Conservation (phyloP, 176 grass and related monocot genomes). For the Triticum turgidum region DNA sequence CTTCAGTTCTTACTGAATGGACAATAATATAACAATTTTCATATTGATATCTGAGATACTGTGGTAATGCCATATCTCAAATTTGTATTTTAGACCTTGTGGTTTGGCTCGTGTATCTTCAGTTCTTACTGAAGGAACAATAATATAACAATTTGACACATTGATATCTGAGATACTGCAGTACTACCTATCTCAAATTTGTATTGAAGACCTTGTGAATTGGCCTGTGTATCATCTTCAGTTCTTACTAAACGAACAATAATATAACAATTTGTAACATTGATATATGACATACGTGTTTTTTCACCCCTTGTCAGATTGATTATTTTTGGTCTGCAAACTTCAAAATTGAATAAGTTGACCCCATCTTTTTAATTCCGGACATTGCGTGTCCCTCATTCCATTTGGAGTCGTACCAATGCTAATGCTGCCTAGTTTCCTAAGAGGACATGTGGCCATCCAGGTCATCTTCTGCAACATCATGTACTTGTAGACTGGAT, state of each 20-base stretch:
- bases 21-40: slow-evolving; percentile 1
- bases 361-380: neutral
- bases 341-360: neutral
- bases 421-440: too few species aligned
- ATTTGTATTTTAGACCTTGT: too few species aligned
- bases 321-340: neutral
- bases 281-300: neutral
- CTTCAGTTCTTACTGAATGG: neutral
- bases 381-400: neutral
- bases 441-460: too few species aligned
- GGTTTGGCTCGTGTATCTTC: too few species aligned
- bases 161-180: too few species aligned
- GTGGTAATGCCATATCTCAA: too few species aligned
- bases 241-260: neutral
- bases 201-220: slow-evolving; percentile 9
- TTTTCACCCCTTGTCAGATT: neutral
- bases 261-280: neutral
- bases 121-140: too few species aligned
- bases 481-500: too few species aligned
- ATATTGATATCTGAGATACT: neutral
- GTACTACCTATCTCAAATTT: neutral
- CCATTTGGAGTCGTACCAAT: too few species aligned
- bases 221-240: slow-evolving; percentile 28
- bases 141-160: too few species aligned
- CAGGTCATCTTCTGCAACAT: too few species aligned